phyloP scores from a whole-genome alignment of 208 protist species.

The Naegleria lovaniensis region DNA sequence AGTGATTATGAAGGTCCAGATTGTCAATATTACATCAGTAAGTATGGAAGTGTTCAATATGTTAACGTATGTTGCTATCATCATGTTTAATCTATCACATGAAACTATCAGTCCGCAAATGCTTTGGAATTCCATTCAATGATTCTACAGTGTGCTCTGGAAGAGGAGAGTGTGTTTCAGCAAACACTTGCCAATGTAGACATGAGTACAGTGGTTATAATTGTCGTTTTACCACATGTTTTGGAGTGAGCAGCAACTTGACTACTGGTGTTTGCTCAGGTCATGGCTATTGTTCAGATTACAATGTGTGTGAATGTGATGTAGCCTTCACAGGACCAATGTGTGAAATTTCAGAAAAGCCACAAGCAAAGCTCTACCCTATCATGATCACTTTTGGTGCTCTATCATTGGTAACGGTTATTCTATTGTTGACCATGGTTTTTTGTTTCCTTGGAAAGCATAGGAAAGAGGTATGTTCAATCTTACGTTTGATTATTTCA shows the following conservation, averaged over 20 bases:
- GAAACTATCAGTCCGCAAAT: not conserved
- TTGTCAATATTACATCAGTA: not conserved
- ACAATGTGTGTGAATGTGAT: not conserved
- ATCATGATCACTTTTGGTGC: not conserved
- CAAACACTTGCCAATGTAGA: not conserved
- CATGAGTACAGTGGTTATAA: not conserved
- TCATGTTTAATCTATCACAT: no score
- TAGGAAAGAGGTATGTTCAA: not conserved
- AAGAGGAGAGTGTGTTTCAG: not conserved
- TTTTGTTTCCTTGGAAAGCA: not conserved
- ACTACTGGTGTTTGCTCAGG: not conserved
- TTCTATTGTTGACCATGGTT: not conserved
- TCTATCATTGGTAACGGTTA: not conserved
- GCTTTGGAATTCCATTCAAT: not conserved
- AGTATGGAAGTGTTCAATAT: not conserved
- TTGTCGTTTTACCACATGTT: not conserved
- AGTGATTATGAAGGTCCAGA: not conserved
- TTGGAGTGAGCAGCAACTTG: not conserved
- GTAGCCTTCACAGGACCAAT: not conserved
- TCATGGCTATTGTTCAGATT: not conserved
- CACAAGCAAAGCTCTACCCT: not conserved
- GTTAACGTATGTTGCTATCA: no score
- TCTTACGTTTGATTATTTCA: no score
- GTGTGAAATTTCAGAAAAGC: not conserved
- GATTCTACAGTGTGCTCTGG: not conserved